Evolutionary conservation across 257 asterid genomes (phyloP).

Genomic region (Vinca minor): DNA sequence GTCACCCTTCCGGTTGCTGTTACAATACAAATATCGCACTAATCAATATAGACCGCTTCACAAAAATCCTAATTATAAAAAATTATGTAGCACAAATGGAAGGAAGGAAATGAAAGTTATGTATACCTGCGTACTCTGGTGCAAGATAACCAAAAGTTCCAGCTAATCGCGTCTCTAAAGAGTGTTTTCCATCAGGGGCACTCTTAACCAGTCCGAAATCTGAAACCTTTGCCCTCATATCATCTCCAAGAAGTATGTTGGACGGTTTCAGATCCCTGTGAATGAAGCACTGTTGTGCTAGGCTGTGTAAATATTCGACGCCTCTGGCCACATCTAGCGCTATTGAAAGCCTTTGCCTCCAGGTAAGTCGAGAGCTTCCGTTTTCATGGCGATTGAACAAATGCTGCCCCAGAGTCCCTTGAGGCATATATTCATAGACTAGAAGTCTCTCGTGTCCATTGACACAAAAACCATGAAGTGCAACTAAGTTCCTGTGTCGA

Average conservation of each 20-base stretch:
- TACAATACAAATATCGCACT: conserved; percentile 1
- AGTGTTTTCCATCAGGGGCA: conserved; percentile 54
- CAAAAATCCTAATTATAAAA: too few relatives aligned
- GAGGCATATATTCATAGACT: conserved; percentile 87
- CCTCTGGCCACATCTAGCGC: conserved; percentile 91
- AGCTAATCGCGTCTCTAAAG: conserved; percentile 65
- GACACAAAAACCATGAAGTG: conserved; percentile 72
- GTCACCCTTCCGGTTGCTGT: conserved; percentile 92
- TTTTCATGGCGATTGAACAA: conserved; percentile 33
- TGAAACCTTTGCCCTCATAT: conserved; percentile 83
- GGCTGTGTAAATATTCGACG: conserved; percentile 73
- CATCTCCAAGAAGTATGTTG: conserved; percentile 73
- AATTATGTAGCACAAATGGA: too few relatives aligned
- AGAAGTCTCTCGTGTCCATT: conserved; percentile 63
- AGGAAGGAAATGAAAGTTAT: background rate
- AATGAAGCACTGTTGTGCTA: conserved; percentile 75
- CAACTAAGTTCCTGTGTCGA: conserved; percentile 64
- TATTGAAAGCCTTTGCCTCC: conserved; percentile 68
- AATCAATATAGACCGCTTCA: too few relatives aligned
- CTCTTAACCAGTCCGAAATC: conserved; percentile 86
- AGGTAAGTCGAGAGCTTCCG: conserved; percentile 35
- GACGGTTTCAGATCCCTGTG: conserved; percentile 90
- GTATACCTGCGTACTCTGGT: conserved; percentile 83
- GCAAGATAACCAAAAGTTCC: conserved; percentile 98
- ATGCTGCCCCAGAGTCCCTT: conserved; percentile 66